Evolutionary conservation across 345 rosid species (phyloP), one percentile per base, ranked within the genome.

Genomic region (Citrus unshiu): DNA sequence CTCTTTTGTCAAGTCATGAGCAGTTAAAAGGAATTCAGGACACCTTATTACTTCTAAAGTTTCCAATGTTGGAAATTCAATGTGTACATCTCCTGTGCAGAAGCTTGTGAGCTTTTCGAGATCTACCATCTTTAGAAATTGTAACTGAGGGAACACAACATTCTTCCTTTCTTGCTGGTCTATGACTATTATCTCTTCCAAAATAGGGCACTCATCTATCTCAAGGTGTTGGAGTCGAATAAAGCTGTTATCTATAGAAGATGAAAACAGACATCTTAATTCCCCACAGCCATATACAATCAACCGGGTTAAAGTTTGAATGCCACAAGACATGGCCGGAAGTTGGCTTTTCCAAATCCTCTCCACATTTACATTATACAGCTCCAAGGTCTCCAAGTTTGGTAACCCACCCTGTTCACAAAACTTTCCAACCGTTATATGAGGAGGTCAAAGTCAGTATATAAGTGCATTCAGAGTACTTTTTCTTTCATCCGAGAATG

Each of bases 381-480:
- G 43, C 13, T 16, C 27, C 64, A 82, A 5, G 14, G 25, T 24
- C 66, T 64, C 64, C 78, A 79, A 66, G 49, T 68, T 74, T 9
- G 82, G 82, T 24, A 78, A 74, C 24, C 14, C 70, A 39, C 71
- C 82, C 85, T 79, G 80, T 57, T 4, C 34, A 27, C 34, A 61
- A 27, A 25, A 46, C 1, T 46, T 46, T 46, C 18, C 51, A 46
- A 12, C 51, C 51, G 51, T 46, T 46, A 13, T 46, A 13, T 46
- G 51, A 46, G 5, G 51, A 13, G 51, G 3, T 1, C 51, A 46
- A 46, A 46, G 51, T 46, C 3, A 46, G 18, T 12, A 1, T 12
- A 46, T 46, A 46, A 46, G 51, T 3, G 18, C 51, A 13, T 46
- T 1, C 51, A 46, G 0, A 13, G 51, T 13, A 46, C 18, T 3